Evolutionary conservation across 2,329 filamentous ascomycete genomes (phyloP).

Genomic region (Penicillium paneum): DNA sequence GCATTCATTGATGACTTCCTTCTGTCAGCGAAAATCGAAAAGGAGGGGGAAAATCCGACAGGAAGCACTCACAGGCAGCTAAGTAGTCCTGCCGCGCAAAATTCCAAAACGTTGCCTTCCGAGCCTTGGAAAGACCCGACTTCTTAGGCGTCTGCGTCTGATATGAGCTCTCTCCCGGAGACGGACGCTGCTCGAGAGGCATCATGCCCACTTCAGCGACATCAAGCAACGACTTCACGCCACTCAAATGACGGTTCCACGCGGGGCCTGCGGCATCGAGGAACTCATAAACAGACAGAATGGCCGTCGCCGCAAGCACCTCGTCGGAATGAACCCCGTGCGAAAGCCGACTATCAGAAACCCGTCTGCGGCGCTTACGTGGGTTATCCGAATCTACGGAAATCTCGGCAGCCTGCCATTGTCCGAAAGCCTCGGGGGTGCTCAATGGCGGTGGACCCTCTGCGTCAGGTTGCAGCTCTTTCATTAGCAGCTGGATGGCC

Average conservation of each 20-base stretch:
- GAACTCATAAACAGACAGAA: slow-evolving; percentile 66
- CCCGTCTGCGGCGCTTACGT: slow-evolving; percentile 40
- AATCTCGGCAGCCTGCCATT: slow-evolving; percentile 36
- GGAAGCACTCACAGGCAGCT: slow-evolving; percentile 52
- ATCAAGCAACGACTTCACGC: slow-evolving; percentile 61
- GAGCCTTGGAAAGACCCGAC: slow-evolving; percentile 51
- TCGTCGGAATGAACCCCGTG: slow-evolving; percentile 52
- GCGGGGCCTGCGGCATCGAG: slow-evolving; percentile 62
- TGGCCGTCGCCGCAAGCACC: slow-evolving; percentile 62
- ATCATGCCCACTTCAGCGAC: slow-evolving; percentile 43
- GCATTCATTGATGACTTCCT: slow-evolving; percentile 53
- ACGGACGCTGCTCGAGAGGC: slow-evolving; percentile 40
- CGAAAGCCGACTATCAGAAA: slow-evolving; percentile 45
- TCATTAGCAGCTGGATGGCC: slow-evolving; percentile 57
- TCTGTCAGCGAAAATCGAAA: not conserved
- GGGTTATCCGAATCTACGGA: slow-evolving; percentile 40
- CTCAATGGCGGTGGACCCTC: slow-evolving; percentile 34
- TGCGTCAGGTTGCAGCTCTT: slow-evolving; percentile 40
- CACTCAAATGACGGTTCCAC: slow-evolving; percentile 63
- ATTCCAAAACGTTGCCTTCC: slow-evolving; percentile 64
- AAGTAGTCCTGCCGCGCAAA: slow-evolving; percentile 65
- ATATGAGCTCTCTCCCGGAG: slow-evolving; percentile 39
- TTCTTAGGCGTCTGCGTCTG: slow-evolving; percentile 30
- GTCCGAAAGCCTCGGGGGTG: slow-evolving; percentile 35
- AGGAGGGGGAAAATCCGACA: not conserved